phyloP scores from a whole-genome alignment of 1,139 yeast species.

The Suhomyces ambrosiae region DNA sequence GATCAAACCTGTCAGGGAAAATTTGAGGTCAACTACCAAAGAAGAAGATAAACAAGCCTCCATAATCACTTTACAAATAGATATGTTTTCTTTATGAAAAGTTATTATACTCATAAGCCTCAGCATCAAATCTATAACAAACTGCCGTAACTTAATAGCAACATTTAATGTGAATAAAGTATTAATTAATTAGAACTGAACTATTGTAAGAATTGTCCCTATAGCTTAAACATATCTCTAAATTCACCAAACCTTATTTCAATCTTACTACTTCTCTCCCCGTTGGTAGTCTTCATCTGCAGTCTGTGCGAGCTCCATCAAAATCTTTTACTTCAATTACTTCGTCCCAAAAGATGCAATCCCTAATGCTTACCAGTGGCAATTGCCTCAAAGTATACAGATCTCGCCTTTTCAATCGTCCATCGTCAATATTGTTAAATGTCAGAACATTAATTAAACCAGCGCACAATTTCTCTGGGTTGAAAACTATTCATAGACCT shows the following conservation, averaged over 20 bases:
- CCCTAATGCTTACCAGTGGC: constrained; percentile 1
- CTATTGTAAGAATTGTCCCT: too few relatives aligned
- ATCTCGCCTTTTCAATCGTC: neutral
- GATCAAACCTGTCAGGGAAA: neutral
- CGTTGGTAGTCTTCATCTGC: too few relatives aligned
- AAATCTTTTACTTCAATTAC: constrained; percentile 4
- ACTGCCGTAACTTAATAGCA: too few relatives aligned
- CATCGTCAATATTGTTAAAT: constrained; percentile 1
- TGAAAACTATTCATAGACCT: neutral
- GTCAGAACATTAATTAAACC: constrained; percentile 6
- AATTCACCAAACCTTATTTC: too few relatives aligned
- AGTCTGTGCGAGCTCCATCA: neutral
- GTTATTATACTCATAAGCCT: too few relatives aligned
- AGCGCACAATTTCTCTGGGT: neutral
- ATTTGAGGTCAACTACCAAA: neutral
- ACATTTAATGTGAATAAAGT: too few relatives aligned
- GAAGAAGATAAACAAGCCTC: neutral
- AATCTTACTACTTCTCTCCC: too few relatives aligned
- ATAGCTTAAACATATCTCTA: too few relatives aligned
- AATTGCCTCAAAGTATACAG: constrained; percentile 4
- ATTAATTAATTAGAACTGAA: too few relatives aligned
- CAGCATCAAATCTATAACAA: too few relatives aligned
- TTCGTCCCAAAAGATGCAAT: constrained; percentile 4
- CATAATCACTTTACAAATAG: too few relatives aligned
- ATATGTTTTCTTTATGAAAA: too few relatives aligned